These are phyloP conservation scores for Firmiana major DNA, from an alignment of 345 rosid genomes.

Conservation along the genomic window DNA sequence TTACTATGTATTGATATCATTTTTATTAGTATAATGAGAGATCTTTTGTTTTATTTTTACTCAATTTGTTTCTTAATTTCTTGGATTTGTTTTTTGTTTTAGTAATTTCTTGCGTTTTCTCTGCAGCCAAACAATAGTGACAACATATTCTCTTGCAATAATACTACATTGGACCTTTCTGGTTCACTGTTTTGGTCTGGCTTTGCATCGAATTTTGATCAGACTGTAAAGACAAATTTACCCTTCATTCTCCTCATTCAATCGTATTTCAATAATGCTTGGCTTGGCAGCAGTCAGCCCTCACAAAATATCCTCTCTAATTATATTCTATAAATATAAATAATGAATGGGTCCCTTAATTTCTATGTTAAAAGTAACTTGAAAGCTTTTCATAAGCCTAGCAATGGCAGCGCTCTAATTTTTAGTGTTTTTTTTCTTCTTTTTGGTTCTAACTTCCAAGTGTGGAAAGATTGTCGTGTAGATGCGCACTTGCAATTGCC, in stretches of 20 bases:
- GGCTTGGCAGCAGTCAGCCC: neutral
- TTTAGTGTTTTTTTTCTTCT: neutral
- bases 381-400: neutral
- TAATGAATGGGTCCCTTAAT: too few relatives aligned
- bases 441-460: neutral
- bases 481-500: neutral
- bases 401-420: neutral
- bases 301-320: neutral
- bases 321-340: too few relatives aligned
- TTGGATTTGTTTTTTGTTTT: neutral
- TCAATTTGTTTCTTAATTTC: neutral
- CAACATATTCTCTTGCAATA: neutral
- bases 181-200: neutral
- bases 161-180: neutral
- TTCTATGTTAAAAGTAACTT: too few relatives aligned
- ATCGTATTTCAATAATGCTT: neutral
- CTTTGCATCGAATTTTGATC: neutral
- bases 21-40: neutral
- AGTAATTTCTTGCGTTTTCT: constrained; percentile 5
- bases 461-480: neutral
- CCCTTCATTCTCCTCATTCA: neutral
- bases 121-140: neutral
- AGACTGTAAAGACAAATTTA: neutral
- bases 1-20: constrained; percentile 5
- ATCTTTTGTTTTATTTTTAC: neutral